Base-by-base conservation (phyloP, 139 green algal genomes). In the Deuterostichococcus epilithicus region DNA sequence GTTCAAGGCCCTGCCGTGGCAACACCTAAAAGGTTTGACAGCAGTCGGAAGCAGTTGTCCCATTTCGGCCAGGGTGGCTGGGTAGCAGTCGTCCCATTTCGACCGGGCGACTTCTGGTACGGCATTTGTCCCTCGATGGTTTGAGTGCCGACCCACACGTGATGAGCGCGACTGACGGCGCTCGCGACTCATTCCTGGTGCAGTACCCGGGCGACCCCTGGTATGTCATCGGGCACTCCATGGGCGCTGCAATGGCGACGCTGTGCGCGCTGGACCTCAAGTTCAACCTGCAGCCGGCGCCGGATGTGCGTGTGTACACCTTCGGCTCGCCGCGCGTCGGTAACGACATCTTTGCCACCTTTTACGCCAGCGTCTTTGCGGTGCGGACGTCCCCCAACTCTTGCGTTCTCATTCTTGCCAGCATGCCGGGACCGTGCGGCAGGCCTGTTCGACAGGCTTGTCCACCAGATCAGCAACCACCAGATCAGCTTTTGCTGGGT, bases 291-390 rank as follows among this genome's bases (percentile, higher is more conserved):
- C 36, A 84, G 66, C 39, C 35, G 28, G 20, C 28, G 33, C 35
- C 71, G 35, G 70, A 85, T 45, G 75, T 94, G 28, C 70, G 70
- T 8, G 71, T 94, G 37, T 90, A 86, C 73, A 97, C 92, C 0
- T 98, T 93, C 82, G 94, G 94, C 0, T 85, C 86, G 4, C 94
- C 94, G 3, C 88, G 94, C 10, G 90, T 97, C 1, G 94, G 94
- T 75, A 97, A 98, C 82, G 38, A 42, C 18, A 77, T 83, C 0
- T 97, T 96, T 75, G 73, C 86, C 0, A 45, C 83, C 45, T 90
- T 92, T 72, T 82, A 92, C 63, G 35, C 77, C 32, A 70, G 75
- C 44, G 73, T 72, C 26, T 78, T 88, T 30, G 63, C 59, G 79
- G 81, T 85, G 81, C 0, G 76, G 15, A 3, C 13, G 32, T 15